Conservation (phyloP, 1,139 yeast genomes). For the Sugiyamaella novakii region DNA sequence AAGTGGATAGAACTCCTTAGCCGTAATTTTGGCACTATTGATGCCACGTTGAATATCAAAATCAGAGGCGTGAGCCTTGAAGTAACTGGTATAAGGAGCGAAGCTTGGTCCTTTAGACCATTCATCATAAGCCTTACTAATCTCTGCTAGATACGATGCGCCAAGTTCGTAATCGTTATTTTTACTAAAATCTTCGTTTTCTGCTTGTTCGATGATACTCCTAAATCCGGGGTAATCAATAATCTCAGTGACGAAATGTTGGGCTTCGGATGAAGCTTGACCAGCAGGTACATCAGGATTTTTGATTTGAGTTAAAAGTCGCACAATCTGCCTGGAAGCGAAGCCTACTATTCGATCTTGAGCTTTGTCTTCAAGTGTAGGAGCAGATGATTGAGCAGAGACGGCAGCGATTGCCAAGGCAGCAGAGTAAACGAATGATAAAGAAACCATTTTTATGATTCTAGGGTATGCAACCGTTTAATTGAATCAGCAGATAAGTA, state of each 20-base stretch:
- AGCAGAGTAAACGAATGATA: conserved; percentile 21
- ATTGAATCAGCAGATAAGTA: background rate
- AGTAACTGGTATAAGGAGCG: conserved; percentile 30
- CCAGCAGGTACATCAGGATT: conserved; percentile 26
- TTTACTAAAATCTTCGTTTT: background rate
- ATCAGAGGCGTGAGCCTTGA: conserved; percentile 30
- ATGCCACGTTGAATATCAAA: conserved; percentile 29
- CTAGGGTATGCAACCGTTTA: too few relatives aligned
- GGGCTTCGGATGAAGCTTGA: conserved; percentile 35
- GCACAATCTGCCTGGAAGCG: conserved; percentile 21
- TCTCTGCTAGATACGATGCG: conserved; percentile 23
- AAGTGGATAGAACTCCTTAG: conserved; percentile 21
- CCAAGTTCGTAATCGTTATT: conserved; percentile 16
- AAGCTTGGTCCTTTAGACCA: conserved; percentile 32
- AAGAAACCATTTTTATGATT: conserved; percentile 28
- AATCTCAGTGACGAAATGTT: conserved; percentile 28
- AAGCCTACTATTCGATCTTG: conserved; percentile 17
- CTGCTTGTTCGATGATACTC: conserved; percentile 27
- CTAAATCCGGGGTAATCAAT: conserved; percentile 30
- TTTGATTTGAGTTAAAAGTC: conserved; percentile 22
- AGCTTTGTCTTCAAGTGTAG: conserved; percentile 6
- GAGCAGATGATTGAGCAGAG: conserved; percentile 22
- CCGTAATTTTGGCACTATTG: conserved; percentile 16
- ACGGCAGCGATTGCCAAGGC: conserved; percentile 22
- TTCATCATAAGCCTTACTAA: conserved; percentile 28